Base-by-base conservation (phyloP, 2,329 filamentous ascomycete species). In the Biscogniauxia mediterranea region DNA sequence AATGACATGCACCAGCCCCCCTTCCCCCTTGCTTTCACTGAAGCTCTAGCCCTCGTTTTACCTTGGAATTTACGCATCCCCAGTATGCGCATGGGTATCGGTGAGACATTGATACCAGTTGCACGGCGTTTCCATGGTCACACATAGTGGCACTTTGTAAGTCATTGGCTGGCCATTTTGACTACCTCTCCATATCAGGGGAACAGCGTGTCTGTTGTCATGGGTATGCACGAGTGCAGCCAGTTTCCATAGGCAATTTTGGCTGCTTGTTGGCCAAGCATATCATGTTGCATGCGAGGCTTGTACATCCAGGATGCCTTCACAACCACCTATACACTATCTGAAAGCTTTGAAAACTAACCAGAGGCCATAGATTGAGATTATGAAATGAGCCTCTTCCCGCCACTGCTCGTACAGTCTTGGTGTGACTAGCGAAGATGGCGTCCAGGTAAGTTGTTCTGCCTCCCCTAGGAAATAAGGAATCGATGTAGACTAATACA, bases 371-470 rank as follows among this genome's bases (percentile, higher is more conserved):
- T 60, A 65, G 57, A 65, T 54, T 58, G 59, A 54, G 63, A 67
- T 64, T 64, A 71, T 73, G 69, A 71, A 60, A 66, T 72, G 70
- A 72, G 56, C 59, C 49, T 58, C 62, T 59, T 52, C 56, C 61
- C 55, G 60, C 63, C 61, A 67, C 64, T 61, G 66, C 68, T 68
- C 66, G 62, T 69, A 65, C 67, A 71, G 68, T 69, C 68, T 66
- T 54, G 66, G 66, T 68, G 68, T 69, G 66, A 72, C 56, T 78
- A 76, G 70, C 72, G 74, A 82, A 77, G 65, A 86, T 86, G 83
- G 81, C 83, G 70, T 85, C 83, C 70, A 85, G 83, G 82, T 83
- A 69, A 72, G 76, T 61, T 49, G 50, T 50, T 61, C 50, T 60
- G 20, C 56, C 52, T 58, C 53, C 56, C 53, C 54, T 42, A 51